phyloP scores from a whole-genome alignment of 2,329 filamentous ascomycete species.

The Ceratocystis smalleyi region DNA sequence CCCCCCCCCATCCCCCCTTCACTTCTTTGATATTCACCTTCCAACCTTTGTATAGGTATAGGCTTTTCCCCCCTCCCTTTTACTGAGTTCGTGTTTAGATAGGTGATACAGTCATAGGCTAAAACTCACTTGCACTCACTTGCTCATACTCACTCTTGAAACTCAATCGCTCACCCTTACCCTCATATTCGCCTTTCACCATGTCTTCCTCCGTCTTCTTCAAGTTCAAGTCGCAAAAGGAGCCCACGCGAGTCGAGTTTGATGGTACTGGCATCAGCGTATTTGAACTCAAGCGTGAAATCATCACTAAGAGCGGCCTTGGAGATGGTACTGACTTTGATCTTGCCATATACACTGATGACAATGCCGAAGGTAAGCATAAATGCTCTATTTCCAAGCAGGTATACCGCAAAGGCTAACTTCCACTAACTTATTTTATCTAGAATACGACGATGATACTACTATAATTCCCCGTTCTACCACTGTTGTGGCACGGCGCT shows the following conservation, averaged over 20 bases:
- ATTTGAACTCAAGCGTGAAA: constrained; percentile 97
- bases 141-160: background rate
- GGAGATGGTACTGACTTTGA: constrained; percentile 96
- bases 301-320: constrained; percentile 83
- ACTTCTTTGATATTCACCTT: background rate
- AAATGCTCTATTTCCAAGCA: background rate
- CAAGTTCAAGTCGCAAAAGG: constrained; percentile 99
- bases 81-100: background rate
- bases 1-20: background rate
- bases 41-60: background rate
- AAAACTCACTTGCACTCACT: background rate
- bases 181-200: constrained; percentile 23
- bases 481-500: constrained; percentile 74
- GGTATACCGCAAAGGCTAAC: constrained; percentile 4
- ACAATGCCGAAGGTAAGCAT: constrained; percentile 69
- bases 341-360: constrained; percentile 82
- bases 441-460: constrained; percentile 95
- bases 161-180: background rate
- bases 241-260: constrained; percentile 85
- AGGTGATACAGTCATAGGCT: background rate
- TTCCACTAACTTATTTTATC: constrained; percentile 21
- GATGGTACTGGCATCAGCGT: constrained; percentile 96
- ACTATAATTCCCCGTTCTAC: constrained; percentile 93
- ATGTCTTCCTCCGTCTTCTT: constrained; percentile 99
- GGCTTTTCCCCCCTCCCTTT: background rate